Percentiles rank a stretch among this genome's conserved stretches.
Evolutionary conservation across 2,329 filamentous ascomycete species (phyloP).

Genomic region (Exutisphaerella laricina): DNA sequence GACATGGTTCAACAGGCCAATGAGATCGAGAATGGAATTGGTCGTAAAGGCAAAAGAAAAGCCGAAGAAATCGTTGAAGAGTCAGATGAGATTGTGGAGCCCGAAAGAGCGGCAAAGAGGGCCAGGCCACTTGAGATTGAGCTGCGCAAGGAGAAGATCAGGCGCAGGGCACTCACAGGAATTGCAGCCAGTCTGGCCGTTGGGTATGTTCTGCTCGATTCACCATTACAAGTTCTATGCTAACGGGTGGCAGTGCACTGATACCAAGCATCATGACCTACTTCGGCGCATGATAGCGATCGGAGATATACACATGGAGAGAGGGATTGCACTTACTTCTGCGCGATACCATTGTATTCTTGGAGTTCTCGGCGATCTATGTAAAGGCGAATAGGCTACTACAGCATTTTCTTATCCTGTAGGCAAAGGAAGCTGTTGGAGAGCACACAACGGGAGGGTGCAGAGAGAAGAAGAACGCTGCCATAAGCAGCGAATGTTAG

Average conservation of each 20-base stretch:
- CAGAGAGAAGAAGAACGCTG: no score
- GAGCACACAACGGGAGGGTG: neutral
- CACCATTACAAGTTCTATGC: neutral
- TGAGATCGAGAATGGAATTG: slow-evolving; percentile 40
- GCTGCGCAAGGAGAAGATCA: slow-evolving; percentile 77
- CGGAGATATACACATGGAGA: slow-evolving; percentile 1
- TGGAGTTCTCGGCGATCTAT: slow-evolving; percentile 6
- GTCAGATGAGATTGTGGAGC: slow-evolving; percentile 49
- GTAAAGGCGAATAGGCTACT: neutral
- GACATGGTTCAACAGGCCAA: slow-evolving; percentile 76
- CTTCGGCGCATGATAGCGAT: neutral
- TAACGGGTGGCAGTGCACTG: slow-evolving; percentile 23
- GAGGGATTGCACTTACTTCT: slow-evolving; percentile 7
- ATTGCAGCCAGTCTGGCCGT: slow-evolving; percentile 81
- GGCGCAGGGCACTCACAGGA: slow-evolving; percentile 77
- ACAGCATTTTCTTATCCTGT: neutral
- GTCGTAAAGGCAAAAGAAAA: slow-evolving; percentile 61
- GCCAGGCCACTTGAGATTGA: slow-evolving; percentile 70
- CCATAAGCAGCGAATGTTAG: no score
- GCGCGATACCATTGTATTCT: slow-evolving; percentile 15
- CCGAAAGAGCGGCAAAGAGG: slow-evolving; percentile 55
- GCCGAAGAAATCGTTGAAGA: slow-evolving; percentile 58
- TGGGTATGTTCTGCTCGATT: slow-evolving; percentile 62
- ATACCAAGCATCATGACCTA: slow-evolving; percentile 24
- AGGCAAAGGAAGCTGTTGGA: neutral